Evolutionary conservation across 2,329 filamentous ascomycete genomes (phyloP), one percentile per base, ranked within the genome.

Genomic region (Aspergillus niger): DNA sequence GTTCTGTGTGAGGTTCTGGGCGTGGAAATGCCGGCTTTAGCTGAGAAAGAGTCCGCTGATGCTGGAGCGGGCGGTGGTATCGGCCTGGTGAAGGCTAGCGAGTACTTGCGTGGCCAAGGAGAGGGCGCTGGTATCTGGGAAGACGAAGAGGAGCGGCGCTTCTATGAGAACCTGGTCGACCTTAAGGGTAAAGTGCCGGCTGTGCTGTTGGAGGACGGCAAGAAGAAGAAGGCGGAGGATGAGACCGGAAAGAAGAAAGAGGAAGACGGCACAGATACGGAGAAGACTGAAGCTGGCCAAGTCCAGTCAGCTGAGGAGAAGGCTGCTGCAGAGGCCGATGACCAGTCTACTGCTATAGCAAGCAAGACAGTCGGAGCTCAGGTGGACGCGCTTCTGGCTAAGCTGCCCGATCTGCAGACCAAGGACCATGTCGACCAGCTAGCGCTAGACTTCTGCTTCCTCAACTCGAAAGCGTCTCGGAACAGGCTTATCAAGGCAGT

Each of bases 291-390:
- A 26, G 67, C 73, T 17, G 72, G 72, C 24, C 73, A 80, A 2
- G 66, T 75, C 7, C 82, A 86, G 26, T 59, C 79, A 10, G 63
- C 72, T 3, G 70, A 79, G 10, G 69, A 76, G 3, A 91, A 89
- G 71, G 65, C 79, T 10, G 63, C 78, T 22, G 78, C 82, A 5
- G 82, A 87, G 26, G 77, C 79, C 6, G 93, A 97, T 54, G 94
- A 97, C 64, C 89, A 91, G 72, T 97, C 94, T 3, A 96, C 87
- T n/a, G 87, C 92, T 1, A 98, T 99, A 72, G 92, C 91, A 30
- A 99, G 98, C 81, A 98, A 97, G 79, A 97, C 92, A 2, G 95
- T 98, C 61, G 95, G 95, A 53, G 94, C 95, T 2, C 95, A 99
- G 75, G 95, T 99, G 2, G 96, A 99, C 75, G 90, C 92, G 15